These are phyloP conservation scores for Tetrastigma voinierianum DNA, from an alignment of 164 flowering plant species.

Conservation along the genomic window DNA sequence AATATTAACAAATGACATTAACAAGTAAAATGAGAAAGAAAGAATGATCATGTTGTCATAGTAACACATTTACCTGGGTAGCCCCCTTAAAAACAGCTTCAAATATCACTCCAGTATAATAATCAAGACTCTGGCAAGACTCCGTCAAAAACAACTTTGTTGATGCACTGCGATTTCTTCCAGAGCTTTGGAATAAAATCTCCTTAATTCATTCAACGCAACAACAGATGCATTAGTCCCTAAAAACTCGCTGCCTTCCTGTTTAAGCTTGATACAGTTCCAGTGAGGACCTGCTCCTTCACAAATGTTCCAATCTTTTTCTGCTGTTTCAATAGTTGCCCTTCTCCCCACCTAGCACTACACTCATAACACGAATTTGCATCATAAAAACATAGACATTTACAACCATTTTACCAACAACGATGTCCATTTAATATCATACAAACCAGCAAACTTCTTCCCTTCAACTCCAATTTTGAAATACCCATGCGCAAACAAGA, in stretches of 20 bases:
- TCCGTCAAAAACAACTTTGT: constrained; percentile 88
- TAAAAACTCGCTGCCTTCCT: constrained; percentile 65
- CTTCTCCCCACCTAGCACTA: constrained; percentile 71
- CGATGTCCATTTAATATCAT: too few relatives aligned
- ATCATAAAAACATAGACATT: neutral
- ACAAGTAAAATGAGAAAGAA: neutral
- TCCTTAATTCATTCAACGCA: constrained; percentile 82
- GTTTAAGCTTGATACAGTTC: constrained; percentile 61
- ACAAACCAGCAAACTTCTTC: too few relatives aligned
- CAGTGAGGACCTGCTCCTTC: constrained; percentile 76
- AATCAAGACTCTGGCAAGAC: constrained; percentile 98
- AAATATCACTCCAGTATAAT: constrained; percentile 94
- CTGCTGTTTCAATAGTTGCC: constrained; percentile 73
- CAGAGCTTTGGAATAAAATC: constrained; percentile 68
- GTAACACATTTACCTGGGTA: constrained; percentile 56
- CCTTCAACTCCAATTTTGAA: too few relatives aligned
- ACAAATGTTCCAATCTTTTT: constrained; percentile 82
- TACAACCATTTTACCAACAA: too few relatives aligned
- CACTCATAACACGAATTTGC: neutral
- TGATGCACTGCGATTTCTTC: constrained; percentile 63
- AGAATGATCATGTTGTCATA: neutral
- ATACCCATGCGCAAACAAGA: too few relatives aligned
- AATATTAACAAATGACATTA: neutral
- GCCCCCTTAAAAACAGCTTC: constrained; percentile 92
- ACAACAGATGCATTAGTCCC: constrained; percentile 44